Percentiles rank a stretch among this genome's conserved stretches.
Conservation (phyloP, 2,329 filamentous ascomycete species). For the Ascochyta koolunga region DNA sequence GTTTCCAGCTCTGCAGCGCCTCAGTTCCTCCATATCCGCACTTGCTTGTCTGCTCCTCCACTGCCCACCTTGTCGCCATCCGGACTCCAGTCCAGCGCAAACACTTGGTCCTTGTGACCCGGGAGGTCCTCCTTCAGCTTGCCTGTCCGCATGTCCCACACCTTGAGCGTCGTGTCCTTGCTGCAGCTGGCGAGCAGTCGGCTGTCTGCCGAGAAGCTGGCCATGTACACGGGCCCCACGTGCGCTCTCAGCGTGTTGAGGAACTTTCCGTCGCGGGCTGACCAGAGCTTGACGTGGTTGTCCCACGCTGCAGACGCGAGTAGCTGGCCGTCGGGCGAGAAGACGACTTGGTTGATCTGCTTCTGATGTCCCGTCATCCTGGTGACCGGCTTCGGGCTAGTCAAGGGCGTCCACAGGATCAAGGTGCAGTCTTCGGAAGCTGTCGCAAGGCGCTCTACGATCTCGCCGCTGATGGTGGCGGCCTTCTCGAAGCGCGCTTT, state of each 20-base stretch:
- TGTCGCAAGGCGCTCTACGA: conserved; percentile 84
- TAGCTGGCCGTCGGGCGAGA: conserved; percentile 85
- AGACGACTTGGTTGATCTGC: conserved; percentile 93
- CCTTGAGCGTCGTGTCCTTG: conserved; percentile 92
- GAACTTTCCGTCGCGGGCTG: conserved; percentile 75
- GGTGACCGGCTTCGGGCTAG: conserved; percentile 81
- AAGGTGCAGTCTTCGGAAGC: conserved; percentile 96
- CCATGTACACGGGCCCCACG: conserved; percentile 90
- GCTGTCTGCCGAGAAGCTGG: conserved; percentile 89
- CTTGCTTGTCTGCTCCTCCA: conserved; percentile 87
- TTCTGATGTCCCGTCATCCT: conserved; percentile 93
- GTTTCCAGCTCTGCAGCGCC: conserved; percentile 54
- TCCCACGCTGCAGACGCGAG: conserved; percentile 92
- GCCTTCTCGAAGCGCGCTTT: conserved; percentile 85
- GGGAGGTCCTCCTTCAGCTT: conserved; percentile 85
- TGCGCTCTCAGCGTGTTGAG: conserved; percentile 87
- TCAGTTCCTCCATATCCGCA: conserved; percentile 69
- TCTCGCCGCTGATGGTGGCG: conserved; percentile 73
- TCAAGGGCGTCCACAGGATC: conserved; percentile 87
- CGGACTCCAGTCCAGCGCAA: conserved; percentile 92
- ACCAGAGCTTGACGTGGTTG: conserved; percentile 94
- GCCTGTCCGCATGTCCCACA: conserved; percentile 87
- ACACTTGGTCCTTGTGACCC: conserved; percentile 91
- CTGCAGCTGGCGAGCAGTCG: conserved; percentile 84
- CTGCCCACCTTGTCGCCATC: conserved; percentile 89